Evolutionary conservation across 345 rosid genomes (phyloP), one percentile per base, ranked within the genome.

Genomic region (Eucalyptus victrix): DNA sequence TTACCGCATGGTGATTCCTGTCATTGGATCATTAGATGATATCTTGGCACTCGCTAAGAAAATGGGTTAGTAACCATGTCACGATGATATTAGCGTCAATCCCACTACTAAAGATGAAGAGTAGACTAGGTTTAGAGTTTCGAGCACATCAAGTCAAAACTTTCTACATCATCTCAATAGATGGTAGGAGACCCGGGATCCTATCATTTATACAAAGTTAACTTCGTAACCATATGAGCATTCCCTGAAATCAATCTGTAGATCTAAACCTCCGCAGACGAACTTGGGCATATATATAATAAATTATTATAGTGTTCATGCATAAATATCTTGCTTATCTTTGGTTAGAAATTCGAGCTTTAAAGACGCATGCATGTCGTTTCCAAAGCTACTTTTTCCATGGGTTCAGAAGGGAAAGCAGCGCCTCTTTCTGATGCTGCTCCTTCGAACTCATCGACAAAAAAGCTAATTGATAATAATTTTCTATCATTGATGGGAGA

Each of bases 121-220:
- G 28, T 37, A 23, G 15, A 72, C 0, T 1, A 4, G 1, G 2
- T 21, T 12, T 23, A 7, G 16, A 11, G 17, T 4, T 40, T 17
- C 0, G 9, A 40, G 3, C 9, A 47, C 16, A 6, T 21, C 47
- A 21, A 76, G 47, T 12, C 47, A 76, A 40, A 76, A 37, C 26
- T 37, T 24, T 37, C 8, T 37, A 72, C 0, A 0, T 72, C 45
- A 21, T 37, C 83, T 3, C 28, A 76, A 76, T 37, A 72, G 28
- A 37, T 11, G 2, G 28, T 56, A 56, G 28, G 26, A 76, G 24
- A 19, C 1, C 3, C 1, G 5, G 16, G 28, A 21, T 76, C 28
- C 16, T 11, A 76, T 9, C 5, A 12, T 44, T 37, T 19, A 76
- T 37, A 21, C 28, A 76, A 76, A 76, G 16, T 76, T 37, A 72